Evolutionary conservation across 192 early-diverging fungal species (phyloP).

Genomic region (Rhizophagus prolifer): DNA sequence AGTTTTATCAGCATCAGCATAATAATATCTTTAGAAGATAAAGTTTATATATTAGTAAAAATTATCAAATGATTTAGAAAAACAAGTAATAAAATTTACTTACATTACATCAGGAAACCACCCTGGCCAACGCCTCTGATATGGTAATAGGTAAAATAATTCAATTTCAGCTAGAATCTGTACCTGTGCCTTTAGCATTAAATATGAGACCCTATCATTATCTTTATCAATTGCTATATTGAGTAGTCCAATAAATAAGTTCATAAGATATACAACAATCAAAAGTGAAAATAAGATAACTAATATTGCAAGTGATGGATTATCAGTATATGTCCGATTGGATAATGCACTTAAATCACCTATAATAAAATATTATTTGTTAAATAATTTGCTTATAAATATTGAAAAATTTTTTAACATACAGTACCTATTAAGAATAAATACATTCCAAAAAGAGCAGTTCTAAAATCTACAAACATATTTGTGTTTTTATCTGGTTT

Average conservation of each 20-base stretch:
- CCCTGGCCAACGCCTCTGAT: neutral
- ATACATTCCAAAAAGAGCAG: too few species aligned
- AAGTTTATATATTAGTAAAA: neutral
- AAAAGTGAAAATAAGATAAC: neutral
- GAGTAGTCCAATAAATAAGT: constrained; percentile 10
- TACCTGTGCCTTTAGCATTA: constrained; percentile 1
- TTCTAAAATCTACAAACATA: too few species aligned
- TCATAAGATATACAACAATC: neutral
- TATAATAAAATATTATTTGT: too few species aligned
- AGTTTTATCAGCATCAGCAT: neutral
- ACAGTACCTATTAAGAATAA: neutral
- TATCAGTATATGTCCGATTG: neutral
- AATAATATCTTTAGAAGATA: neutral
- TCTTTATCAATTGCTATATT: neutral
- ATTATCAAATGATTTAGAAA: too few species aligned
- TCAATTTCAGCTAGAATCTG: constrained; percentile 6
- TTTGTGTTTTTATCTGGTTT: too few species aligned
- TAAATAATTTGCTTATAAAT: neutral
- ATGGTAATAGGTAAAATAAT: constrained; percentile 4
- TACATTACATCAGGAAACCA: constrained; percentile 23
- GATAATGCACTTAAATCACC: neutral
- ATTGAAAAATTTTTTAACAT: neutral
- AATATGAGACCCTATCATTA: too few species aligned
- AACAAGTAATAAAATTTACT: neutral
- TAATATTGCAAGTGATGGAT: neutral